Base-by-base conservation (phyloP, 495 filamentous ascomycete genomes). In the Neurospora tetraspora region DNA sequence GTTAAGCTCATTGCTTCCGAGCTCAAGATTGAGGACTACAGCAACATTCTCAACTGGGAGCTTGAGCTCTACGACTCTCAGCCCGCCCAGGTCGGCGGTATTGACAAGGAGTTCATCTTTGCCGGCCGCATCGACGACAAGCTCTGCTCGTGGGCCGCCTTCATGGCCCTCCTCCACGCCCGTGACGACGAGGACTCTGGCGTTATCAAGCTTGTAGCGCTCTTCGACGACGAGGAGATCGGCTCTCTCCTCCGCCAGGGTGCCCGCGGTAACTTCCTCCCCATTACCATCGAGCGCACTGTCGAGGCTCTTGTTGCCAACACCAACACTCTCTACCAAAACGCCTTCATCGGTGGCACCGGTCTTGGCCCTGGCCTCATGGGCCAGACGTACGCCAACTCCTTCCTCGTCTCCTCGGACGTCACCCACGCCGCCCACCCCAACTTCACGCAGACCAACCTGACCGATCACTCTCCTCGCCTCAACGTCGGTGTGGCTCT, bases 181-280 rank as follows among this genome's bases (percentile, higher is more conserved):
- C 86, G 89, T 53, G 73, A 81, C 68, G 80, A 82, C 71, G 81
- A 83, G 38, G 79, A 83, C 27, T 82, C 84, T 18, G 86, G 88
- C 70, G 86, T 89, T 45, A 90, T 99, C 78, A 94, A 94, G 83
- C 83, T 97, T 72, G 92, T 96, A 39, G 93, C 90, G 34, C 90
- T 97, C 78, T 98, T 98, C 79, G 96, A 99, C 78, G 92, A 97
- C 77, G 96, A 99, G 78, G 96, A 99, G 79, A 96, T 99, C 74
- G 96, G 96, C 71, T 94, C 91, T 53, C 83, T 92, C 4, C 88
- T 97, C 71, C 91, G 96, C 45, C 95, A 99, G 81, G 96, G 96
- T 71, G 96, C 96, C 3, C 86, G 88, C 31, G 90, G 93, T 69
- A 98, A 97, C 84, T 94, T 97, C 83, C 87, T 97, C 71, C 89